Base-by-base conservation (phyloP, 2,329 filamentous ascomycete genomes). In the Orbilia oligospora region DNA sequence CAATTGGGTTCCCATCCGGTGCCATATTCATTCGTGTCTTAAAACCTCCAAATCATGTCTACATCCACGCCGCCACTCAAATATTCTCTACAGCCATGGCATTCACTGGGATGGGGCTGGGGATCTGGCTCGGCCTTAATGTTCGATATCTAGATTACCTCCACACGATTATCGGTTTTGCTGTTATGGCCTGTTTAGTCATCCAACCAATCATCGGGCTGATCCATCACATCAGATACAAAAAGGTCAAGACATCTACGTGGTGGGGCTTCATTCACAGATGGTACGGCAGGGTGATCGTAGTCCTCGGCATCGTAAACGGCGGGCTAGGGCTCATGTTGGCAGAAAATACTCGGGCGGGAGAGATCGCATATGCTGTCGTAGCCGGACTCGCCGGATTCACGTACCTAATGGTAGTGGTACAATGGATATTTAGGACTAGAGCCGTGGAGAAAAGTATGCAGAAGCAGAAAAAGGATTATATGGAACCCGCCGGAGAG, bases 291-390 rank as follows among this genome's bases (percentile, higher is more conserved):
- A 87, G 90, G 16, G 81, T 84, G 0, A 83, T 91, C 51, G 87
- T 92, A 79, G 65, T 88, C 16, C 82, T 91, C 1, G 90, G 89
- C 22, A 85, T 91, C 55, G 83, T 91, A 80, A 91, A 91, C 81
- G 90, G 90, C 72, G 90, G 90, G 0, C 83, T 91, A 2, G 90
- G 90, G 4, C 84, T 92, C 27, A 77, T 87, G 80, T 84, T 90
- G 14, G 85, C 88, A 0, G 79, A 81, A 12, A 85, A 86, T 0
- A 80, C 83, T 0, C 83, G 79, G 3, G 81, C 82, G 5, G 86
- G 87, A 55, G 83, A 88, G 66, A 86, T 89, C 55, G 88, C 87
- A 0, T 91, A 91, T 83, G 84, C 86, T 0, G 87, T 90, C 2
- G 84, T 91, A 27, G 86, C 88, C 0, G 88, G 84, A 3, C 80